Evolutionary conservation across 164 flowering plant species (phyloP), one percentile per base, ranked within the genome.

Genomic region (Nelumbo lutea): DNA sequence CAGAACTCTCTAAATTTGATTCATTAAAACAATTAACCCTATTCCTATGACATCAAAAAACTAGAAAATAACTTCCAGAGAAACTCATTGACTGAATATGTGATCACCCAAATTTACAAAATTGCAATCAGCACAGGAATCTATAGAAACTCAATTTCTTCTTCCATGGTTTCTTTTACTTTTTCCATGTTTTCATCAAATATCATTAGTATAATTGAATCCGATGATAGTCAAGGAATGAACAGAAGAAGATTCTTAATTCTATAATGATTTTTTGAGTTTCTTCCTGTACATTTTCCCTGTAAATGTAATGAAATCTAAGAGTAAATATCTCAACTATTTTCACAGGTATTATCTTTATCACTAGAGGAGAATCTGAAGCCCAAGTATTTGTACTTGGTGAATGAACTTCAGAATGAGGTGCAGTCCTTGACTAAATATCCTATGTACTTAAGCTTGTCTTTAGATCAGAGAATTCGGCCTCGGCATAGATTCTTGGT

Each of bases 401-500:
- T 90, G 57, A 86, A 94, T 77, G 98, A 94, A 74, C 96, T 94
- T 55, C 79, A 57, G 40, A 88, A 94, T 72, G 91, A 94, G 75
- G 96, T 88, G 68, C 75, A 86, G 9, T 86, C 93, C 55, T 76
- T 94, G 84, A 88, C 92, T 64, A 94, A 91, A 76, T 94, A 90
- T 69, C 98, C 98, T 1, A 90, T 71, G 81, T 94, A 94, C 78
- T 76, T 94, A 47, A 94, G 97, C 86, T 82, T 90, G 81, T 94
- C 98, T 58, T 77, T 94, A 60, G 96, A 91, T 70, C 95, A 91
- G 79, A 86, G 98, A 81, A 94, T 94, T 62, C 90, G 96, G n/a
- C 98, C 98, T 68, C 91, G 96, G 40, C 98, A 94, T 72, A 82
- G 84, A 68, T 94, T 91, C 78, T 75, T 94, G 83, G 93, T 88